Evolutionary conservation across 495 filamentous ascomycete genomes (phyloP).

Genomic region (Penicillium lividum): DNA sequence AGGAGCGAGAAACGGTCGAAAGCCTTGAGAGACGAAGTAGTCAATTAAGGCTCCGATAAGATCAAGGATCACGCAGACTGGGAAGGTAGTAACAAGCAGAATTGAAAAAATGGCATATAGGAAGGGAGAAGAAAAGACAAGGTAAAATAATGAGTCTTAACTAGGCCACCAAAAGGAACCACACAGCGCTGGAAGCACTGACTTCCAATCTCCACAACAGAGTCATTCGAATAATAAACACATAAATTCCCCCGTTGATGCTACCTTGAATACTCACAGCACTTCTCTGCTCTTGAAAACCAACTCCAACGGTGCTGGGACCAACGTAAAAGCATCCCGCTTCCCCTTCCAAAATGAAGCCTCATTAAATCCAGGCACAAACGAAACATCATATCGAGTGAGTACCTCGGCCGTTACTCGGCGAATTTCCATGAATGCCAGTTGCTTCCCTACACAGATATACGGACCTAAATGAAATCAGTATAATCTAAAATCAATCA

Average conservation of each 20-base stretch:
- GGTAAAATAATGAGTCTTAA: too few relatives aligned
- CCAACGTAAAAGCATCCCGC: constrained; percentile 6
- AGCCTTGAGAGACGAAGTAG: too few relatives aligned
- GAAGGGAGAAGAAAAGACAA: too few relatives aligned
- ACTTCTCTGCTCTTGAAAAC: neutral
- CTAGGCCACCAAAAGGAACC: too few relatives aligned
- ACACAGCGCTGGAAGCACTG: too few relatives aligned
- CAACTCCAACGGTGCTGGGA: constrained; percentile 4
- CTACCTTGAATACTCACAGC: neutral
- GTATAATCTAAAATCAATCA: neutral
- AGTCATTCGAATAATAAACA: neutral
- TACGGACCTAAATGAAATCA: constrained; percentile 32
- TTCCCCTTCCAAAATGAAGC: neutral
- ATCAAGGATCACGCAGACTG: too few relatives aligned
- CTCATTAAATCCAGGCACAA: neutral
- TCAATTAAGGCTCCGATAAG: too few relatives aligned
- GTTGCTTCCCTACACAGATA: constrained; percentile 51
- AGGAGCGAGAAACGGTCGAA: too few relatives aligned
- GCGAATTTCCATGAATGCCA: constrained; percentile 52
- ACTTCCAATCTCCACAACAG: too few relatives aligned
- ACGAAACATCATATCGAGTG: constrained; percentile 26
- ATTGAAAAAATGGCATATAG: too few relatives aligned
- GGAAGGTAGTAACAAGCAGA: too few relatives aligned
- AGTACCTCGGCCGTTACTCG: constrained; percentile 36
- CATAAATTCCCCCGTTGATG: too few relatives aligned